A percentile compares a stretch with the other conserved stretches of the same genome.
These are phyloP conservation scores for Polychaeton citri DNA, from an alignment of 2,329 filamentous ascomycete genomes.

Conservation along the genomic window DNA sequence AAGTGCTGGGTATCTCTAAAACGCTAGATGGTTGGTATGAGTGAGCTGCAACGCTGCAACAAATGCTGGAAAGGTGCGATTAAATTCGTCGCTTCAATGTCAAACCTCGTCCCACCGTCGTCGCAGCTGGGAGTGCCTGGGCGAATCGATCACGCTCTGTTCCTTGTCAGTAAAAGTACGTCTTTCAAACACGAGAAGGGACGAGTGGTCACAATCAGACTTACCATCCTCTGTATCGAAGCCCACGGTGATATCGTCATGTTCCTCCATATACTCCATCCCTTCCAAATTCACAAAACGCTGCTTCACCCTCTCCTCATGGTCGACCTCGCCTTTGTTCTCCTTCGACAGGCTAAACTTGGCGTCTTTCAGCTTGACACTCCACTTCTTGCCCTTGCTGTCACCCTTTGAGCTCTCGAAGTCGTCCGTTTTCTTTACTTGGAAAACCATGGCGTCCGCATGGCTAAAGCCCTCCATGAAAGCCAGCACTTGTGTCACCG, in stretches of 20 bases:
- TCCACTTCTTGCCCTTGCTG: slow-evolving; percentile 42
- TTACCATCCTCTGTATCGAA: slow-evolving; percentile 58
- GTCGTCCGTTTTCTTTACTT: slow-evolving; percentile 68
- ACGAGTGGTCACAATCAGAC: slow-evolving; percentile 4
- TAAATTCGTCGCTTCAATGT: slow-evolving; percentile 27
- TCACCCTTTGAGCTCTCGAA: slow-evolving; percentile 49
- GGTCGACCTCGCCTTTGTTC: slow-evolving; percentile 38
- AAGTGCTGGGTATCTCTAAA: too few relatives aligned
- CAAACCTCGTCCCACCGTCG: slow-evolving; percentile 26
- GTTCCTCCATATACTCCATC: slow-evolving; percentile 79
- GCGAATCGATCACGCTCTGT: slow-evolving; percentile 34
- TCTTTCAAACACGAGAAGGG: too few relatives aligned
- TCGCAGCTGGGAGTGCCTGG: slow-evolving; percentile 30
- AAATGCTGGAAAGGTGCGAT: too few relatives aligned
- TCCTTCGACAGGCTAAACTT: slow-evolving; percentile 63
- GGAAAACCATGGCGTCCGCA: slow-evolving; percentile 79
- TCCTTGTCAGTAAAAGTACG: slow-evolving; percentile 15
- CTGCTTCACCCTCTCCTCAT: slow-evolving; percentile 45
- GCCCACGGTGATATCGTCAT: slow-evolving; percentile 76
- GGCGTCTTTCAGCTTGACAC: slow-evolving; percentile 71
- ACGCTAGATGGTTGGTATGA: too few relatives aligned
- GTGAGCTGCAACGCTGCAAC: too few relatives aligned
- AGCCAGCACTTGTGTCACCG: slow-evolving; percentile 61
- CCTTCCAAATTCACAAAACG: slow-evolving; percentile 76
- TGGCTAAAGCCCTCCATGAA: slow-evolving; percentile 85